These are phyloP conservation scores for Brasilioporus rufonigricans DNA, from an alignment of 768 basidiomycete genomes.

Conservation along the genomic window DNA sequence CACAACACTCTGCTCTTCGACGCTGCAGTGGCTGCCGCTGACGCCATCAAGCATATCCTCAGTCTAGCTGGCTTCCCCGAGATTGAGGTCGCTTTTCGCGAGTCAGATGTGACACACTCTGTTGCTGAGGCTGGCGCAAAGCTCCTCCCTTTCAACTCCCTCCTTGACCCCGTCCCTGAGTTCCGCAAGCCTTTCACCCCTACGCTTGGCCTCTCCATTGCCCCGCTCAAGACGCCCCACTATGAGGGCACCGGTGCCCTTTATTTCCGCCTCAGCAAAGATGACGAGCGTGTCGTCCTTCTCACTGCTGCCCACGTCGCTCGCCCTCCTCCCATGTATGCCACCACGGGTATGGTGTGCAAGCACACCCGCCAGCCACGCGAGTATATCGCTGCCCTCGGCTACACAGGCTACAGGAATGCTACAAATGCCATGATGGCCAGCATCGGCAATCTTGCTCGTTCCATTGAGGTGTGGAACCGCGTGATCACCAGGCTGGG, in stretches of 20 bases:
- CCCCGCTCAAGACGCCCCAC: neutral
- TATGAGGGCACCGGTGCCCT: slow-evolving; percentile 1
- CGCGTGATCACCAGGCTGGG: neutral
- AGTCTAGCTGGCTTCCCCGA: neutral
- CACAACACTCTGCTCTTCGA: neutral
- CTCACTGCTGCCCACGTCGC: neutral
- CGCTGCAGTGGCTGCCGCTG: neutral
- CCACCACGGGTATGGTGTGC: neutral
- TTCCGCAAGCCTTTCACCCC: neutral
- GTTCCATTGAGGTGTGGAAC: neutral
- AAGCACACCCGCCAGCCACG: neutral
- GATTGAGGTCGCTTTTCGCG: neutral
- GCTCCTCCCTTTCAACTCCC: neutral
- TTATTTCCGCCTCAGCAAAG: neutral
- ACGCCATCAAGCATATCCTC: neutral
- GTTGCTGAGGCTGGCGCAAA: neutral
- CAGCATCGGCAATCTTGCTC: neutral
- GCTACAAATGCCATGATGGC: neutral
- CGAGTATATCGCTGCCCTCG: neutral
- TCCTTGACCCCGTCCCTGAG: neutral
- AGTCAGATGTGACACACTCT: neutral
- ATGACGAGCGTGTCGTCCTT: neutral
- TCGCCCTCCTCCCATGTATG: neutral
- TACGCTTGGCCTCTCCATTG: neutral
- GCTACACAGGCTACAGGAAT: neutral